phyloP scores from a whole-genome alignment of 768 basidiomycete genomes.

The Phylloporus rhodoxanthus region DNA sequence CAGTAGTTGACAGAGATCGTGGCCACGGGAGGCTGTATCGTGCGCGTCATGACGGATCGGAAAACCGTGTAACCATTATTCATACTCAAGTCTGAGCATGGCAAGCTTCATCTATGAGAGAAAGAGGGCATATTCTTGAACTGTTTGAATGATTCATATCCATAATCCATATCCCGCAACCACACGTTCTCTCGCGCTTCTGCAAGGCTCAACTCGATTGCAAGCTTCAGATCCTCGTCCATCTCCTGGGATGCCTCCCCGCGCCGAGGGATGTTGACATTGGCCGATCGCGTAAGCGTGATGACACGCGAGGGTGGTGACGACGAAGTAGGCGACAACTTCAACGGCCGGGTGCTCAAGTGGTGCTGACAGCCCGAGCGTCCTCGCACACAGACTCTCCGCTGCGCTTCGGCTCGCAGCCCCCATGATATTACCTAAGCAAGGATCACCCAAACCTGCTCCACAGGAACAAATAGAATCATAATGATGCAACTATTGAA shows the following conservation, averaged over 20 bases:
- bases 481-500: no score
- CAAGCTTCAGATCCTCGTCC: slow-evolving; percentile 61
- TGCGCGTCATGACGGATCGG: slow-evolving; percentile 74
- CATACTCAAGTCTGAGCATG: no score
- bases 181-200: slow-evolving; percentile 34
- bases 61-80: slow-evolving; percentile 49
- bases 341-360: slow-evolving; percentile 37
- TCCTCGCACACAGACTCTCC: no score
- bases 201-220: slow-evolving; percentile 64
- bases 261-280: slow-evolving; percentile 10
- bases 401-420: no score
- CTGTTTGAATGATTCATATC: not conserved
- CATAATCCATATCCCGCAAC: not conserved
- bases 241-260: slow-evolving; percentile 33
- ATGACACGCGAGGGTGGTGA: slow-evolving; percentile 15
- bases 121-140: not conserved
- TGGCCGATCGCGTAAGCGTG: slow-evolving; percentile 8
- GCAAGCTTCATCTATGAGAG: no score
- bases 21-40: slow-evolving; percentile 93
- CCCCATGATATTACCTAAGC: no score
- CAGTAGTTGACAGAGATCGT: slow-evolving; percentile 84
- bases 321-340: slow-evolving; percentile 14
- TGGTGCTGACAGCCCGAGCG: no score
- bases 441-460: no score
- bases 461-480: no score